Evolutionary conservation across 805 yeast species (phyloP).

Genomic region (Wickerhamomyces sydowiorum): DNA sequence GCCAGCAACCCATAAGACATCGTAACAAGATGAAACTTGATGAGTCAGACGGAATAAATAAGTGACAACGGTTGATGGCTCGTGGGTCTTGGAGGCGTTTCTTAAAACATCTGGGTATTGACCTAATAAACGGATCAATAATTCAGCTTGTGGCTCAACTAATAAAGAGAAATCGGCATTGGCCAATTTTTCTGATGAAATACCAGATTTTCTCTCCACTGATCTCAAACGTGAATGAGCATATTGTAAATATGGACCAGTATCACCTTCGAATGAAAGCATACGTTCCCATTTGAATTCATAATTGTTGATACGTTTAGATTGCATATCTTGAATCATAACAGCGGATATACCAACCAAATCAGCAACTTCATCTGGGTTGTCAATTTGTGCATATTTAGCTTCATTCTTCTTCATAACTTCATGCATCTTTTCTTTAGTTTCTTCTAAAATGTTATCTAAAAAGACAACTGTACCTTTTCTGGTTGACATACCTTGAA

Average conservation of each 20-base stretch:
- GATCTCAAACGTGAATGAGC: conserved; percentile 97
- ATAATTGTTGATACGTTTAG: conserved; percentile 94
- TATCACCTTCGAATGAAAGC: conserved; percentile 98
- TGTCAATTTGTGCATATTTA: conserved; percentile 87
- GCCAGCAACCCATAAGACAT: conserved; percentile 94
- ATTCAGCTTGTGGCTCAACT: conserved; percentile 64
- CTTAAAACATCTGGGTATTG: conserved; percentile 89
- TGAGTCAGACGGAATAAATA: conserved; percentile 90
- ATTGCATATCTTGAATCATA: conserved; percentile 98
- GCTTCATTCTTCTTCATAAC: conserved; percentile 90
- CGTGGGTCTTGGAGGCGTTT: conserved; percentile 77
- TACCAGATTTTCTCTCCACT: conserved; percentile 78
- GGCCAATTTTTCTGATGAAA: conserved; percentile 36
- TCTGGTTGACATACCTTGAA: conserved; percentile 97
- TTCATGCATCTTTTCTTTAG: conserved; percentile 90
- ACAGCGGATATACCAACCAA: conserved; percentile 95
- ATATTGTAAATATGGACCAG: conserved; percentile 97
- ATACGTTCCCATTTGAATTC: conserved; percentile 97
- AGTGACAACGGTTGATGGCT: conserved; percentile 92
- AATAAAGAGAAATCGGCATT: conserved; percentile 56
- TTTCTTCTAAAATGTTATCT: conserved; percentile 88
- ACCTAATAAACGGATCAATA: conserved; percentile 70
- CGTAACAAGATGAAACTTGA: conserved; percentile 93
- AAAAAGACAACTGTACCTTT: conserved; percentile 98
- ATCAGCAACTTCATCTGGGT: conserved; percentile 94